Base-by-base conservation (phyloP, 176 grass and related monocot genomes). In the Phoenix roebelenii region DNA sequence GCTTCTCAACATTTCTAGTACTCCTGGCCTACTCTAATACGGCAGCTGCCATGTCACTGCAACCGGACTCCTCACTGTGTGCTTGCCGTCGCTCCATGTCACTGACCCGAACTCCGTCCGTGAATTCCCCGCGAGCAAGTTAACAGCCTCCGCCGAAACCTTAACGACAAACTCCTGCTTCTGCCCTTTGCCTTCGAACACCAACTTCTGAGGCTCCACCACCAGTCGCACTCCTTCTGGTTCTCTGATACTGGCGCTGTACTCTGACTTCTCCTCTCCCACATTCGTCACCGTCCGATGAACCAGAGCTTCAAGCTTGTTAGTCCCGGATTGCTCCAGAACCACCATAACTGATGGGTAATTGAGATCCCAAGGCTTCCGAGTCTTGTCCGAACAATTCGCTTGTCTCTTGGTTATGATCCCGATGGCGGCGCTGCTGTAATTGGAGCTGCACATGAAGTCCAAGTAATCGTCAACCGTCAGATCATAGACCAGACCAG, bases 401-500 rank as follows among this genome's bases (percentile, higher is more conserved):
- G 14, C 16, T 6, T 18, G 1, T 9, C 25, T 60, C 23, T 58
- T 19, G 6, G 69, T 23, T 5, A 72, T 52, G 22, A 22, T 61
- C 48, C 16, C 12, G 57, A 72, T 52, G 17, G 28, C 5, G 7
- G 16, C 3, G 4, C 29, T 35, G 2, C 49, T 61, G 49, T 72
- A 72, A 3, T 72, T 61, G 24, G 22, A 58, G 69, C 22, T 49
- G 49, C 69, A 72, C 30, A 72, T 7, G 23, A 72, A 72, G 18
- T n/a, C 7, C 23, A 61, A 12, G 69, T 61, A 72, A 10, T 72
- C 69, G 1, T 72, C 69, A 4, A 48, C n/a, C 6, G 57, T 54
- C 16, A 52, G 16, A 49, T 72, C 49, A 48, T 72, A 72, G 57
- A 72, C 49, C 23, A 72, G 57, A 9, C 69, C 58, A 44, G 79